Conservation (phyloP, 2,329 filamentous ascomycete species). For the Zarea fungicola region DNA sequence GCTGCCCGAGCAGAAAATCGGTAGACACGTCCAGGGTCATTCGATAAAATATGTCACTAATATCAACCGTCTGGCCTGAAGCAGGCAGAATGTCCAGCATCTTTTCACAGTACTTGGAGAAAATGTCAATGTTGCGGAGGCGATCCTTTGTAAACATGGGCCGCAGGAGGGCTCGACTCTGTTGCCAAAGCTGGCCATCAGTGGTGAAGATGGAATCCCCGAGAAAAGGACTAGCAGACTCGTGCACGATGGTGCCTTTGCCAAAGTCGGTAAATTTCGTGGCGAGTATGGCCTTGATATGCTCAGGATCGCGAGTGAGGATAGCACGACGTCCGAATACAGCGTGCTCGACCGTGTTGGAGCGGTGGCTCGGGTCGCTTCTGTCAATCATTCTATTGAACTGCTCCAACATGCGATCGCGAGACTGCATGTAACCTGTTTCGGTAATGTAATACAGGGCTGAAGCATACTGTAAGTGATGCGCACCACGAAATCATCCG, state of each 20-base stretch:
- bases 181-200: slow-evolving; percentile 49
- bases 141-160: slow-evolving; percentile 48
- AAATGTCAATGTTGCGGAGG: slow-evolving; percentile 46
- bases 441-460: no score
- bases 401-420: no score
- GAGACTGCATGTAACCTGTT: no score
- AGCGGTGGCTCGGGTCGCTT: no score
- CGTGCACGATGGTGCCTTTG: slow-evolving; percentile 39
- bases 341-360: slow-evolving; percentile 32
- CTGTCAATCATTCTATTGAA: no score
- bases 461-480: no score
- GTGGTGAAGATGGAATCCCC: slow-evolving; percentile 53
- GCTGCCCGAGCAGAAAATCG: slow-evolving; percentile 61
- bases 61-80: slow-evolving; percentile 50
- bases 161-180: slow-evolving; percentile 46
- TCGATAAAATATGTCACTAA: slow-evolving; percentile 59
- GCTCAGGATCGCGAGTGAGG: slow-evolving; percentile 48
- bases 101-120: slow-evolving; percentile 54
- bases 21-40: slow-evolving; percentile 64
- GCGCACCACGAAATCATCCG: no score
- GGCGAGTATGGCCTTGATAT: slow-evolving; percentile 52
- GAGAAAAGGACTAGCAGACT: slow-evolving; percentile 40
- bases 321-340: slow-evolving; percentile 33
- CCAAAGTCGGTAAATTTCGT: slow-evolving; percentile 52
- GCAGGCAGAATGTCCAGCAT: slow-evolving; percentile 53